Evolutionary conservation across 345 rosid species (phyloP), one percentile per base, ranked within the genome.

Genomic region (Tarenaya hassleriana): DNA sequence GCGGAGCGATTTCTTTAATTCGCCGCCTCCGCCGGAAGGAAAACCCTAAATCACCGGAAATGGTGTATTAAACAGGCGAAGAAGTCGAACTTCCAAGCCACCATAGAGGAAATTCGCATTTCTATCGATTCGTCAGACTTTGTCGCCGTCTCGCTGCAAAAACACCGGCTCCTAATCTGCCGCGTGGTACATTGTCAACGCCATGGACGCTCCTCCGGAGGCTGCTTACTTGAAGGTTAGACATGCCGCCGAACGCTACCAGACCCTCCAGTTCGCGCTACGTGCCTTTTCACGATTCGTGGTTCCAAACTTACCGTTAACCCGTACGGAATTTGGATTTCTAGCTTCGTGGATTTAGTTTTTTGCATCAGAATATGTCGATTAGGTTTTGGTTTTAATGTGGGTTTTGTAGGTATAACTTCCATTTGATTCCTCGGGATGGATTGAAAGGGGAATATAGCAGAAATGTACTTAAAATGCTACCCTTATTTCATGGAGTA

Each of bases 351-450:
- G 13, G 14, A 46, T n/a, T 24, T n/a, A n/a, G n/a, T n/a, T n/a
- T n/a, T 24, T 19, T 31, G 14, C 50, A 41, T 18, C 17, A 38
- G 46, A 33, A 17, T 60, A 39, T 7, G n/a, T n/a, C n/a, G n/a
- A 43, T 41, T 56, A 46, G 53, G 32, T 15, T 52, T 50, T 34
- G n/a, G n/a, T 41, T 0, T 3, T 21, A 14, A 15, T 15, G 27
- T 17, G 11, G 8, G 13, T 3, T 59, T 32, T 69, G 69, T 84
- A 90, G 97, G 29, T 87, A 82, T 52, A 91, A 87, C 55, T 91
- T 91, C 15, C 82, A 84, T 59, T 72, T 91, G 77, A 87, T 80
- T 64, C 98, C 96, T 10, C 69, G 96, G 53, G 88, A 87, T 76
- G 96, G 84, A 41, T 51, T 74, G 27, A n/a, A 84, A 70, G 56